A percentile compares a stretch with the other conserved stretches of the same genome.
phyloP scores from a whole-genome alignment of 1,284 basidiomycete genomes.

The Sphagnurus paluster region DNA sequence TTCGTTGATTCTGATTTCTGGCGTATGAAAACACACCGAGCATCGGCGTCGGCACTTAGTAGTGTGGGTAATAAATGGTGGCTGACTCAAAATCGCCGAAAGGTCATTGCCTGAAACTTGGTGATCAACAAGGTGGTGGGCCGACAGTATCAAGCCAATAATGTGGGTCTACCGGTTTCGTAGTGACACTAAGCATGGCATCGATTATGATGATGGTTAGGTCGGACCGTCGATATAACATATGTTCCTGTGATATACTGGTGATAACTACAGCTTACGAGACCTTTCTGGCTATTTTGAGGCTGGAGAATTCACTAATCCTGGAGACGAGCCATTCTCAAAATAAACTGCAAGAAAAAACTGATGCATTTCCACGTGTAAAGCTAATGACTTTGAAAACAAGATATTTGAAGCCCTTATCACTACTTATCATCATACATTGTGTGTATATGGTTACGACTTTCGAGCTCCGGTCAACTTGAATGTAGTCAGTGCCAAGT shows the following conservation, averaged over 20 bases:
- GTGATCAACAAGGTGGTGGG: slow-evolving; percentile 26
- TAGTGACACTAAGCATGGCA: slow-evolving; percentile 23
- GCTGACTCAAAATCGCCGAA: slow-evolving; percentile 23
- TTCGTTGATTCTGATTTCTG: background rate
- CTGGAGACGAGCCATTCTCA: slow-evolving; percentile 20
- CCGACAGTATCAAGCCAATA: slow-evolving; percentile 21
- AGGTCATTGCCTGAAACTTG: slow-evolving; percentile 25
- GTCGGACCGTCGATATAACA: slow-evolving; percentile 25
- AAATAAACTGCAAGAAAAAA: background rate
- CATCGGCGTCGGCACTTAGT: slow-evolving; percentile 23
- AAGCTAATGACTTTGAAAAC: slow-evolving; percentile 23
- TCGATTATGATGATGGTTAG: slow-evolving; percentile 26
- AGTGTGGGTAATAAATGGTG: slow-evolving; percentile 24
- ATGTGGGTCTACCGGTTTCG: slow-evolving; percentile 27
- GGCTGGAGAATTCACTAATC: slow-evolving; percentile 24
- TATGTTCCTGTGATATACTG: slow-evolving; percentile 26
- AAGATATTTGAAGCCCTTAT: too few species aligned
- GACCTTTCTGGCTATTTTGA: slow-evolving; percentile 24
- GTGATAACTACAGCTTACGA: slow-evolving; percentile 25
- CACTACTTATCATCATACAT: too few species aligned
- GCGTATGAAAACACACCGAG: slow-evolving; percentile 23
- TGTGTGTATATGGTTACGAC: too few species aligned
- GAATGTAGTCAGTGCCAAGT: too few species aligned
- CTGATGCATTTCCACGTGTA: background rate
- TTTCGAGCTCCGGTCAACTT: too few species aligned